Evolutionary conservation across 345 rosid genomes (phyloP), one percentile per base, ranked within the genome.

Genomic region (Eucalyptus viminalis): DNA sequence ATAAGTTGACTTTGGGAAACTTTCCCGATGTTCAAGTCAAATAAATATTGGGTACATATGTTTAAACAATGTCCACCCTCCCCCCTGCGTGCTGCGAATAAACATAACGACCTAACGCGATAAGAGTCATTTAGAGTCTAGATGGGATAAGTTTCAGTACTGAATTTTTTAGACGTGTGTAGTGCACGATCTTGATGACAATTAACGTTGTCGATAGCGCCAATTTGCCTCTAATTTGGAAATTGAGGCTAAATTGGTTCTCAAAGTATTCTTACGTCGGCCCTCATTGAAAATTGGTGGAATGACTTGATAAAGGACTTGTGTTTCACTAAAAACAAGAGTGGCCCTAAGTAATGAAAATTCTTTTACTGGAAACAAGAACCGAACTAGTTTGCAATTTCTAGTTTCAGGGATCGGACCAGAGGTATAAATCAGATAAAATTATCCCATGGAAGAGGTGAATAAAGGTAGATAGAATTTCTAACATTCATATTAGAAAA

Each of bases 361-460:
- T 53, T 53, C 25, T 2, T 53, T 53, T 53, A 53, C 2, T 53
- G 1, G 24, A 53, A 53, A 53, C 58, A 53, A 53, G 2, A 53
- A 53, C 11, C 11, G 2, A 53, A 53, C 0, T 53, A 0, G 5
- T 53, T 53, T 53, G 58, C 11, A 53, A 53, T 53, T 53, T 53
- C 58, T 53, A 53, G 58, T 53, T 53, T 53, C 25, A 21, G 5
- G 58, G 58, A 53, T 8, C 2, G 2, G 58, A 53, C 58, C 0
- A 4, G 1, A 53, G 4, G 1, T 53, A 53, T 19, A 53, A 53
- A 53, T 19, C 2, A 4, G 0, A 53, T 21, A 53, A 53, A 53
- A 21, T 53, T 8, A 53, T 53, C 1, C 0, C 2, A 53, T 53
- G 58, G 0, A 0, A 19, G 11, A 53, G 1, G 25, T 21, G 25